Base-by-base conservation (phyloP, 2,329 filamentous ascomycete species). In the Tolypocladium pustulatum region DNA sequence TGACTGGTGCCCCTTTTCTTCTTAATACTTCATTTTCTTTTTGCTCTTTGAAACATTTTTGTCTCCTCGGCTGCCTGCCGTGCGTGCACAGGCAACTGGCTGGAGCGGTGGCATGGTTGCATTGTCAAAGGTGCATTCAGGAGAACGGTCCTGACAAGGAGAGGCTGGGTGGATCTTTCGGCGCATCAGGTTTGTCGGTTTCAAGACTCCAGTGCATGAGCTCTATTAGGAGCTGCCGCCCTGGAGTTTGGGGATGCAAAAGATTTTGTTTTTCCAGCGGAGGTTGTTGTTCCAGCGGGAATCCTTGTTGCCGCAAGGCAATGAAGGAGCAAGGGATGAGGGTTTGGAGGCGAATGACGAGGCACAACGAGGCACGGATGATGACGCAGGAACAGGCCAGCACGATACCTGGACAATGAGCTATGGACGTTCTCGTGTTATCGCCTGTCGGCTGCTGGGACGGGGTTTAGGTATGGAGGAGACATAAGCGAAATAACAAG, bases 121-220 rank as follows among this genome's bases (percentile, higher is more conserved):
- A 55, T 55, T 43, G 37, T 32, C 25, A 41, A 36, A 55, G 36
- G 54, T 43, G 34, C 54, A 55, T 41, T 55, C 54, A 41, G 54
- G 54, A 41, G 54, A 30, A 55, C 25, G 53, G 15, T 43, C 54
- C 22, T 55, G 25, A 41, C 37, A 20, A 37, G 56, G 36, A 25
- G 57, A 37, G 51, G 57, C 36, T 43, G 12, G 54, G 34, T 55
- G 34, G 40, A 38, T 54, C 43, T 38, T 36, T 27, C 38, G 55
- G 58, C 58, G 58, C 58, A 59, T 57, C 27, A n/a, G 54, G 58
- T 54, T 56, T 46, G 38, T 57, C 17, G 17, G 37, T 32, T 54
- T 49, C 17, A 51, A 43, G 20, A 22, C 38, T n/a, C n/a, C 37
- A 34, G 51, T 22, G 36, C 30, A 36, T 17, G 37, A 25, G 46